Conservation (phyloP, 108 stramenopile genomes). For the Nitzschia sp. region DNA sequence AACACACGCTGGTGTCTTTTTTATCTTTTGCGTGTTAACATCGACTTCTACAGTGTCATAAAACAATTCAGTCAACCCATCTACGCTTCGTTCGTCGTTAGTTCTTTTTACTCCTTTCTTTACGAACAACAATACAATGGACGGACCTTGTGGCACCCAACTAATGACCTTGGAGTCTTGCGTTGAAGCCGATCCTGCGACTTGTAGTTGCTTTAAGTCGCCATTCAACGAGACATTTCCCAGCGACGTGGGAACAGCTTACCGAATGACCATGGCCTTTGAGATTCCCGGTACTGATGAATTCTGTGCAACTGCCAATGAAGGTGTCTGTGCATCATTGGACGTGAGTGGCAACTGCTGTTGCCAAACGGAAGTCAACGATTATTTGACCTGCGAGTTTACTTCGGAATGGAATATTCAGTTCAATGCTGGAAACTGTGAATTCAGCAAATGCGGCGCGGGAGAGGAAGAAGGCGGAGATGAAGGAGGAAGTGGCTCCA, state of each 20-base stretch:
- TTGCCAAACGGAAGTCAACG: slow-evolving; percentile 5
- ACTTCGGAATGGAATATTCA: neutral
- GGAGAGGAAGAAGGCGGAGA: neutral
- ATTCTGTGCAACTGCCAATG: slow-evolving; percentile 8
- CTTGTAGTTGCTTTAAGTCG: neutral
- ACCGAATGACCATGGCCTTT: slow-evolving; percentile 12
- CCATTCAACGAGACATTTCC: neutral
- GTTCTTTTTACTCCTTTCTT: no score
- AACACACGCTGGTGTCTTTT: no score
- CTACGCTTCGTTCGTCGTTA: no score
- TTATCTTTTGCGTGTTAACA: no score
- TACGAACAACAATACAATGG: no score
- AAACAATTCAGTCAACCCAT: no score
- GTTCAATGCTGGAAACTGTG: neutral
- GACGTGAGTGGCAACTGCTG: neutral
- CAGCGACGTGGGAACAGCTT: neutral
- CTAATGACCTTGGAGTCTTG: neutral
- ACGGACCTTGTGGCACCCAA: slow-evolving; percentile 4
- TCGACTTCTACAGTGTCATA: no score
- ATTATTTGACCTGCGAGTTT: slow-evolving; percentile 2
- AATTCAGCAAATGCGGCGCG: neutral
- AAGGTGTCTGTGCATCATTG: neutral
- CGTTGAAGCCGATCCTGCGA: neutral
- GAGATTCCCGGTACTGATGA: slow-evolving; percentile 8
- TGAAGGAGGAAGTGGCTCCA: neutral